Conservation (phyloP, 2,329 filamentous ascomycete species). For the Scedosporium aurantiacum region DNA sequence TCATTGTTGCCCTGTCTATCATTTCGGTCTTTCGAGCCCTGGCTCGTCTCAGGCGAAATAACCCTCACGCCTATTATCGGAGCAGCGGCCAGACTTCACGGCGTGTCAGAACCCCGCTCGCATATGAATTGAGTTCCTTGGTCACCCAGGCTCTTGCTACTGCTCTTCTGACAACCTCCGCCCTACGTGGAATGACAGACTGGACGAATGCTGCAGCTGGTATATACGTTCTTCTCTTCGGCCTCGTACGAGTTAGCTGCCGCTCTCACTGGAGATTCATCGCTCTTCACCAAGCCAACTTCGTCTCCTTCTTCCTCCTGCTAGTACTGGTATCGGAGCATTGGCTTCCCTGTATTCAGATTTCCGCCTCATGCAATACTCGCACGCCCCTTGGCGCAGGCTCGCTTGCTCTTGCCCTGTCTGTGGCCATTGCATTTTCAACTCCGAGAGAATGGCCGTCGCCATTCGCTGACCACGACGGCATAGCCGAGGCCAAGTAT, state of each 20-base stretch:
- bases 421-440: constrained; percentile 27
- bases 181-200: constrained; percentile 20
- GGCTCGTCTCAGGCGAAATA: not conserved
- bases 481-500: constrained; percentile 2
- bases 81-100: not conserved
- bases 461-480: constrained; percentile 5
- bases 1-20: not conserved
- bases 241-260: constrained; percentile 28
- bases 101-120: constrained; percentile 13
- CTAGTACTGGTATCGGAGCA: constrained; percentile 24
- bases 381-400: constrained; percentile 7
- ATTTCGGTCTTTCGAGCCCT: not conserved
- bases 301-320: constrained; percentile 26
- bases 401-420: constrained; percentile 19
- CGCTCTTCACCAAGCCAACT: constrained; percentile 37
- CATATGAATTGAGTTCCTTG: constrained; percentile 33
- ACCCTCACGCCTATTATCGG: not conserved
- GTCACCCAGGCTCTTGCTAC: constrained; percentile 26
- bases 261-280: constrained; percentile 33
- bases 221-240: constrained; percentile 31
- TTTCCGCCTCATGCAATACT: constrained; percentile 18
- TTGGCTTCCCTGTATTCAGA: constrained; percentile 32
- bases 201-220: constrained; percentile 25
- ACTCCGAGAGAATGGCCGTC: constrained; percentile 38
- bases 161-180: constrained; percentile 27